phyloP scores from a whole-genome alignment of 75 land plant species.

The Adiantum capillusveneris region DNA sequence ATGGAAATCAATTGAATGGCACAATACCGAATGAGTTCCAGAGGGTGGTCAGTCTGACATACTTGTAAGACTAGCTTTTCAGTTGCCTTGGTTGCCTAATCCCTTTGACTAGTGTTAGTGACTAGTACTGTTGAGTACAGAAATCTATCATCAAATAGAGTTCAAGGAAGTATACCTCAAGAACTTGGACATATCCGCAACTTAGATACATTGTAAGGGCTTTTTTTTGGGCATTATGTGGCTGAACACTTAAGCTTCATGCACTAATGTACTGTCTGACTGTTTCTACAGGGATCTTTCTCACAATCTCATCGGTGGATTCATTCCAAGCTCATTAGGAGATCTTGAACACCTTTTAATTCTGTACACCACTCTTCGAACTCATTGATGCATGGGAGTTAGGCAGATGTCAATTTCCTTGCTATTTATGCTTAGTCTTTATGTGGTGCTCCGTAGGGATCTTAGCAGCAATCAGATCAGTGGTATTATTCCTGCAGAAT shows the following conservation, averaged over 20 bases:
- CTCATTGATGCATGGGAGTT: too few relatives aligned
- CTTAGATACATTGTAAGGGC: slow-evolving; percentile 40
- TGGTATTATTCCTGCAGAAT: slow-evolving; percentile 38
- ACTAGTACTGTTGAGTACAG: slow-evolving; percentile 12
- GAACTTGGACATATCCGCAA: slow-evolving; percentile 46
- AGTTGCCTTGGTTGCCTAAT: neutral
- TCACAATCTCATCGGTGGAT: slow-evolving; percentile 25
- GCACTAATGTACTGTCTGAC: too few relatives aligned
- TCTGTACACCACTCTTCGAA: slow-evolving; percentile 12
- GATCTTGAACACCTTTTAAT: slow-evolving; percentile 47
- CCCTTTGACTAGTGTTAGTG: too few relatives aligned
- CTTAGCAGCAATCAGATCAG: slow-evolving; percentile 34
- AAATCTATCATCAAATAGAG: slow-evolving; percentile 44
- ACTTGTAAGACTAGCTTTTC: slow-evolving; percentile 32
- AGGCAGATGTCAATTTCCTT: too few relatives aligned
- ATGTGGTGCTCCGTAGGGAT: slow-evolving; percentile 25
- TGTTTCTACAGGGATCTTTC: slow-evolving; percentile 23
- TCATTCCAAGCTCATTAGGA: slow-evolving; percentile 47
- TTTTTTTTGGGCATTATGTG: too few relatives aligned
- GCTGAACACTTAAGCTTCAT: too few relatives aligned
- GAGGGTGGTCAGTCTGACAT: slow-evolving; percentile 41
- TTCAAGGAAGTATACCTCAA: slow-evolving; percentile 39
- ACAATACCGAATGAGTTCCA: slow-evolving; percentile 44
- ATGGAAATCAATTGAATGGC: slow-evolving; percentile 45
- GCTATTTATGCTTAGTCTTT: too few relatives aligned